phyloP scores from a whole-genome alignment of 1,284 basidiomycete genomes.

The Athelia psychrophila region DNA sequence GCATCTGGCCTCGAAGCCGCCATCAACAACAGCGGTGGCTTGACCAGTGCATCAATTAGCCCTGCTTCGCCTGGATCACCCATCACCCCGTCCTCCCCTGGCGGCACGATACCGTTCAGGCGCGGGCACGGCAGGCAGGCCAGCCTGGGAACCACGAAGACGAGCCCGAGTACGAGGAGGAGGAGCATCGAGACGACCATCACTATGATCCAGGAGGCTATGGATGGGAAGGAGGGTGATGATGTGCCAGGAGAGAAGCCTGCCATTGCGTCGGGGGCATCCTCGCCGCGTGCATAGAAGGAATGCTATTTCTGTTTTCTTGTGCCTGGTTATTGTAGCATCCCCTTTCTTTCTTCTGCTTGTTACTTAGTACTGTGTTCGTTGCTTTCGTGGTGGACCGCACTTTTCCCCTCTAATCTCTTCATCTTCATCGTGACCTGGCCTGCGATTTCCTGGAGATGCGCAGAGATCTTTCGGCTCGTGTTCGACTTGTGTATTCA shows the following conservation, averaged over 20 bases:
- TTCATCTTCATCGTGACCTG: no score
- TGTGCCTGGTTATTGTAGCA: not conserved
- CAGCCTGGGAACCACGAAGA: slow-evolving; percentile 95
- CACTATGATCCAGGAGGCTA: slow-evolving; percentile 88
- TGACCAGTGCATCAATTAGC: slow-evolving; percentile 21
- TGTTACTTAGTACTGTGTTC: not conserved
- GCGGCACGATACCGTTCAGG: slow-evolving; percentile 46
- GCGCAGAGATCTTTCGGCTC: no score
- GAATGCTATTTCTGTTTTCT: not conserved
- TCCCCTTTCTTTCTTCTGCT: no score
- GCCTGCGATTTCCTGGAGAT: no score
- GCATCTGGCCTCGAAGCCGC: slow-evolving; percentile 48
- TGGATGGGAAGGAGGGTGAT: slow-evolving; percentile 59
- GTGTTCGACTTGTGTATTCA: no score
- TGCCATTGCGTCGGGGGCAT: not conserved
- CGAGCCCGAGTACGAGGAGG: slow-evolving; percentile 89
- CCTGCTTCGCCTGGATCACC: slow-evolving; percentile 16
- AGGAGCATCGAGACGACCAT: slow-evolving; percentile 96
- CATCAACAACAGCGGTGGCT: slow-evolving; percentile 33
- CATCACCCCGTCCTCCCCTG: slow-evolving; percentile 27
- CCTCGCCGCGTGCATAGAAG: not conserved
- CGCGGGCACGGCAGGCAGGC: slow-evolving; percentile 85
- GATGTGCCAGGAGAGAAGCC: slow-evolving; percentile 18
- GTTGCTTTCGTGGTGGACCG: slow-evolving; percentile 1
- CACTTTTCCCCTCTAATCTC: not conserved